Evolutionary conservation across 495 filamentous ascomycete species (phyloP), one percentile per base, ranked within the genome.

Genomic region (Chaetomium fimeti): DNA sequence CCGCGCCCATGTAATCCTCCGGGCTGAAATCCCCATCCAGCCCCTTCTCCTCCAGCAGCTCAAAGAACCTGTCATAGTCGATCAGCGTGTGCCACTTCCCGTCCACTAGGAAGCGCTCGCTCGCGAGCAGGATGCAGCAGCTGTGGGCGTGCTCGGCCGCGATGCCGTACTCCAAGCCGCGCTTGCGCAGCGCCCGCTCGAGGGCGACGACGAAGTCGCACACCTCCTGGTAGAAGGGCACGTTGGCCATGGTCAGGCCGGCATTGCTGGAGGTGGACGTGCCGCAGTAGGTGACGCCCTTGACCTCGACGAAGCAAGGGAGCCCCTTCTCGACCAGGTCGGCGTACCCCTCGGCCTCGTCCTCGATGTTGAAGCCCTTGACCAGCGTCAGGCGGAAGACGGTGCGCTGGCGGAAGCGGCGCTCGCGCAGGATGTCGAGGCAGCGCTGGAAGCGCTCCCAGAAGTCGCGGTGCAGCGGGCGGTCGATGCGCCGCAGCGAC

Each of bases 211-310:
- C 93, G 71, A 98, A 98, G 20, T 85, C 82, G 18, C 81, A 78
- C 16, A 98, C 88, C 74, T 98, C 93, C 67, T 88, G 85, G 74
- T 96, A 97, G 76, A 96, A 98, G 0, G 93, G 93, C 22, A 97
- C 93, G 69, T 98, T 97, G 69, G 90, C 84, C 93, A 97, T 97
- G 0, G 88, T 95, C 51, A 97, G 77, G 0, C 93, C 93, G 2
- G 90, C 93, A 57, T 85, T 87, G 6, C 86, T 85, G 16, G 87
- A 87, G 12, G 90, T 88, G 28, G 88, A 88, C 0, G 93, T 97
- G 20, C 93, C 93, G 76, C 93, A 98, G 81, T 92, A 98, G 0
- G 93, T 98, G 20, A 98, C 93, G 22, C 93, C 93, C 78, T 98
- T 98, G 70, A 97, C 84, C 76, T 98, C 93, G 24, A 97, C 86